Conservation (phyloP, 139 green algal species). For the Coccomyxa sp. region DNA sequence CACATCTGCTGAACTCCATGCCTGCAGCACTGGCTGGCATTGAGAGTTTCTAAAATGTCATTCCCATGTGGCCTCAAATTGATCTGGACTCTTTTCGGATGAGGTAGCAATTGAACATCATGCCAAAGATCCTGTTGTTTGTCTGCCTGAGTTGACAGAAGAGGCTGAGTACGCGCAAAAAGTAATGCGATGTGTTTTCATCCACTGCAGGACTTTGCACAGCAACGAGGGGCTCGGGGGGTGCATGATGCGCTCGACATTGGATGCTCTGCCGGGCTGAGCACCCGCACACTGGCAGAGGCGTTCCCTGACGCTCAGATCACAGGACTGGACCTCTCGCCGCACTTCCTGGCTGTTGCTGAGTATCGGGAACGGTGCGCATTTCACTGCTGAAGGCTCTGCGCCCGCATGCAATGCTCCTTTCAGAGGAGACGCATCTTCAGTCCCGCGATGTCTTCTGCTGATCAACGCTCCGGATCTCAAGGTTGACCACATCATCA, state of each 20-base stretch:
- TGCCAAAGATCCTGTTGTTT: neutral
- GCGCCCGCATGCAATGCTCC: too few relatives aligned
- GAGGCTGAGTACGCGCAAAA: neutral
- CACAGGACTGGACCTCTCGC: conserved; percentile 73
- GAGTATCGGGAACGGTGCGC: conserved; percentile 52
- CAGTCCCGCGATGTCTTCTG: too few relatives aligned
- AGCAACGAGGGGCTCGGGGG: conserved; percentile 17
- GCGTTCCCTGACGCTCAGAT: conserved; percentile 46
- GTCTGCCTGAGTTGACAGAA: neutral
- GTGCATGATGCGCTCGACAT: conserved; percentile 61
- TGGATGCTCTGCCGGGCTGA: conserved; percentile 80
- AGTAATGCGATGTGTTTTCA: neutral
- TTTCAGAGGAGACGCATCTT: too few relatives aligned
- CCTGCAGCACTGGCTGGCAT: neutral
- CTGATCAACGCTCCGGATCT: too few relatives aligned
- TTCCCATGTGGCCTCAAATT: neutral
- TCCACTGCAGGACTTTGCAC: conserved; percentile 31
- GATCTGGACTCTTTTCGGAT: neutral
- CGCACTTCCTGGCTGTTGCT: conserved; percentile 87
- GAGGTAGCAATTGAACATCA: neutral
- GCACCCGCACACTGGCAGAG: conserved; percentile 57
- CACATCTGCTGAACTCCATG: neutral
- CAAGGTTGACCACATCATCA: too few relatives aligned
- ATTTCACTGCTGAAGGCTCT: neutral
- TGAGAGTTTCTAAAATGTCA: neutral